Percentiles rank a stretch among this genome's conserved stretches.
Evolutionary conservation across 1,284 basidiomycete species (phyloP).

Genomic region (Leucoagaricus sp.): DNA sequence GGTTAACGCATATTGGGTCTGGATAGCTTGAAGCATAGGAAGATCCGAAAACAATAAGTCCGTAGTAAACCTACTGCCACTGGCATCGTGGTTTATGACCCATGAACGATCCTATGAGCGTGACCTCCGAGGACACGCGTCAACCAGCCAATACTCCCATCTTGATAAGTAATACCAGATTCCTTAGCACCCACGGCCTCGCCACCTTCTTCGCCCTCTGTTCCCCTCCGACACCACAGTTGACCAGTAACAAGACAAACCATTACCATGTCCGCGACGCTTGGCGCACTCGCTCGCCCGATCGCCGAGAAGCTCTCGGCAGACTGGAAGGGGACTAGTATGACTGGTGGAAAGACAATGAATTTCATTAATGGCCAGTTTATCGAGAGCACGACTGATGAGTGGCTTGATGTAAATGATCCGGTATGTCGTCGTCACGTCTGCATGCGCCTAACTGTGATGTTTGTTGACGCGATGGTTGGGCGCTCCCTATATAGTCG

Average conservation of each 20-base stretch:
- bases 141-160: background rate
- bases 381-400: constrained; percentile 72
- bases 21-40: no score
- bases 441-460: no score
- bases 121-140: background rate
- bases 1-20: no score
- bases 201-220: background rate
- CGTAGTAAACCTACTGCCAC: no score
- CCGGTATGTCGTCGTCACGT: no score
- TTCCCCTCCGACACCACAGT: background rate
- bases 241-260: background rate
- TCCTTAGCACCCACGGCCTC: background rate
- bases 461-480: background rate
- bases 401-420: constrained; percentile 87
- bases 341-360: constrained; percentile 81
- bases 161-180: background rate
- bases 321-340: constrained; percentile 85
- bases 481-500: constrained; percentile 48
- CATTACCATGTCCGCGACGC: constrained; percentile 31
- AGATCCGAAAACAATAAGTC: no score
- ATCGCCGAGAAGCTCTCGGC: constrained; percentile 69
- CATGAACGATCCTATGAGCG: background rate
- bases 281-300: constrained; percentile 53
- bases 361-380: constrained; percentile 91
- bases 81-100: background rate